Conservation (phyloP, 2,329 filamentous ascomycete species). For the Elsinoe perseae region DNA sequence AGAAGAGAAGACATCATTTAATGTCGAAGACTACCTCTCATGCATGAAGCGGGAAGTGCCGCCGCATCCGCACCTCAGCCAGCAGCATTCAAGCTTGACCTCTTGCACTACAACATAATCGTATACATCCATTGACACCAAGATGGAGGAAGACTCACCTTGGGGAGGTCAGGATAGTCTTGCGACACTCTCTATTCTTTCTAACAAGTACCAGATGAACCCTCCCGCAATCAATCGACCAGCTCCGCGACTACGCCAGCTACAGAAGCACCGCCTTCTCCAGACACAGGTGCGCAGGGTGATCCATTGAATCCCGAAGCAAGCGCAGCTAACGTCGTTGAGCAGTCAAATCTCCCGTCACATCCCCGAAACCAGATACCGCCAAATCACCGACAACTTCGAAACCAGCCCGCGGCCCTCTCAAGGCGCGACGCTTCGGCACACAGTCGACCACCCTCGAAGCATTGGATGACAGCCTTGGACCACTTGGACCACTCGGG, state of each 20-base stretch:
- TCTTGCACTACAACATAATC: neutral
- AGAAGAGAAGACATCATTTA: too few species aligned
- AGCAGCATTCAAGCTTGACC: constrained; percentile 8
- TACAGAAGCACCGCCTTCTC: constrained; percentile 20
- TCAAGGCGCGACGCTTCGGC: constrained; percentile 54
- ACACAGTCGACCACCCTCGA: constrained; percentile 71
- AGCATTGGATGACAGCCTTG: constrained; percentile 67
- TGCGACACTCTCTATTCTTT: neutral
- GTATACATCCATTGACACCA: neutral
- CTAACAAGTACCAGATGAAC: constrained; percentile 36
- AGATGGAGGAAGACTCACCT: constrained; percentile 21
- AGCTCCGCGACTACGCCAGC: constrained; percentile 35
- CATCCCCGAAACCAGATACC: neutral
- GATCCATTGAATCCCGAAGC: neutral
- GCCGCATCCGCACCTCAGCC: constrained; percentile 8
- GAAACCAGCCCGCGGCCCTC: constrained; percentile 25
- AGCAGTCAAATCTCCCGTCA: neutral
- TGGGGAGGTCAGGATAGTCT: constrained; percentile 18
- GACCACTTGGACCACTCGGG: constrained; percentile 63
- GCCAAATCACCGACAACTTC: constrained; percentile 21
- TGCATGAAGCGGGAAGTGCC: constrained; percentile 5
- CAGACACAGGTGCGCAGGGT: constrained; percentile 1
- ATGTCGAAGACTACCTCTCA: too few species aligned
- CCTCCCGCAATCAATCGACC: constrained; percentile 38
- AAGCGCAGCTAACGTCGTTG: neutral